Percentiles rank a stretch among this genome's conserved stretches.
phyloP scores from a whole-genome alignment of 2,329 filamentous ascomycete genomes.

The Kalmusia sp. region DNA sequence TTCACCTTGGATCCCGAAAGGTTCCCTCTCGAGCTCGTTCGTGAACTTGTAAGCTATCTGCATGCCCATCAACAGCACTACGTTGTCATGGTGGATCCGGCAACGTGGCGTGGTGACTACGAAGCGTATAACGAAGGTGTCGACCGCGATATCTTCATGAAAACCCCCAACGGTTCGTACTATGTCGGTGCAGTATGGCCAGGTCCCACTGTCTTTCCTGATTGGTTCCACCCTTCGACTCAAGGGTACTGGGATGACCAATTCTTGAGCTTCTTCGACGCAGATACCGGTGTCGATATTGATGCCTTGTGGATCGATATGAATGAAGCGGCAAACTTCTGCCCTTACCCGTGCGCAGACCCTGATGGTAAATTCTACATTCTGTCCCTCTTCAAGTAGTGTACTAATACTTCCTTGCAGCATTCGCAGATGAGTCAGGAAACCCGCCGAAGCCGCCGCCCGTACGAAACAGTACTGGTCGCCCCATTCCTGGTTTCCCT shows the following conservation, averaged over 20 bases:
- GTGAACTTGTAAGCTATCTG: constrained; percentile 69
- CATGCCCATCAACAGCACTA: constrained; percentile 73
- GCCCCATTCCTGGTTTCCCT: constrained; percentile 73
- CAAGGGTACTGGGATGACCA: constrained; percentile 73
- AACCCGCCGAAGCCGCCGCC: constrained; percentile 70
- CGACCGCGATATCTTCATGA: constrained; percentile 61
- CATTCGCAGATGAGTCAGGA: constrained; percentile 49
- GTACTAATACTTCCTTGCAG: constrained; percentile 3
- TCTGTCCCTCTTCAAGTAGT: not conserved
- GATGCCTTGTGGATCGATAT: constrained; percentile 70
- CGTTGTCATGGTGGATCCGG: constrained; percentile 80
- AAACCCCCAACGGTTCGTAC: constrained; percentile 61
- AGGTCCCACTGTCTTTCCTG: constrained; percentile 73
- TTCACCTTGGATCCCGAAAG: constrained; percentile 71
- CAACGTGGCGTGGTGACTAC: constrained; percentile 58
- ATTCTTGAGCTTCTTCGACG: constrained; percentile 71
- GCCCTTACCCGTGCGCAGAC: constrained; percentile 55
- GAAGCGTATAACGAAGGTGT: constrained; percentile 67
- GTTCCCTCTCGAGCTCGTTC: constrained; percentile 67
- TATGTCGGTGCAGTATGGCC: constrained; percentile 78
- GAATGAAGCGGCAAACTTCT: constrained; percentile 47
- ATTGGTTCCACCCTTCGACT: constrained; percentile 75
- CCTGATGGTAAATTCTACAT: constrained; percentile 34
- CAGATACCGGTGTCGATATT: constrained; percentile 72
- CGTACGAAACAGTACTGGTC: constrained; percentile 65